Conservation (phyloP, 352 stramenopile species). For the Pythium phragmitis region DNA sequence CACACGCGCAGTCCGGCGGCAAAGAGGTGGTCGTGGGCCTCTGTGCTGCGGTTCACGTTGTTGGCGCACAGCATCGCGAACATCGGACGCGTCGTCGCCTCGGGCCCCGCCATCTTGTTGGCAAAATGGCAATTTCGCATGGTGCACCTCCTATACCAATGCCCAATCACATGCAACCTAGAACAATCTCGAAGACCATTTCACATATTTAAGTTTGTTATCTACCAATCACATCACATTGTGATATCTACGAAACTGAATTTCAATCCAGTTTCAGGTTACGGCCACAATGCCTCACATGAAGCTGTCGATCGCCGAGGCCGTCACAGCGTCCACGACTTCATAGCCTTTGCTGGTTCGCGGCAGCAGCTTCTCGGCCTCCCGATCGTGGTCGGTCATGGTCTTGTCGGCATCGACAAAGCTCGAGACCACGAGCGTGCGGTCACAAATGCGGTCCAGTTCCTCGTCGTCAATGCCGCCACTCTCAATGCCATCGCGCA, state of each 20-base stretch:
- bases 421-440: constrained; percentile 69
- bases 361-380: constrained; percentile 35
- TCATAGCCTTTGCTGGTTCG: constrained; percentile 74
- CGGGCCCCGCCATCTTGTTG: constrained; percentile 6
- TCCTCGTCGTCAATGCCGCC: constrained; percentile 71
- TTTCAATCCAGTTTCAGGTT: background rate
- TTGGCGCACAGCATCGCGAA: constrained; percentile 90
- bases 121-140: background rate
- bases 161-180: constrained; percentile 9
- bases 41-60: constrained; percentile 90
- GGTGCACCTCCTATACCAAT: background rate
- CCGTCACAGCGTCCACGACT: constrained; percentile 59
- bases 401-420: constrained; percentile 52
- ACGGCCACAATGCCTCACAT: constrained; percentile 23
- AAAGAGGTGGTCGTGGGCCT: constrained; percentile 85
- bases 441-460: constrained; percentile 61
- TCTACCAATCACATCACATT: constrained; percentile 18
- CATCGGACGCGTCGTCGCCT: constrained; percentile 39
- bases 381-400: constrained; percentile 18
- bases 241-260: background rate
- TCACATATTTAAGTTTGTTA: constrained; percentile 19
- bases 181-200: background rate
- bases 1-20: constrained; percentile 75
- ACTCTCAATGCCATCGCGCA: constrained; percentile 70
- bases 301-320: constrained; percentile 73